Conservation (phyloP, 1,284 basidiomycete species). For the Apiotrichum veenhuisii region DNA sequence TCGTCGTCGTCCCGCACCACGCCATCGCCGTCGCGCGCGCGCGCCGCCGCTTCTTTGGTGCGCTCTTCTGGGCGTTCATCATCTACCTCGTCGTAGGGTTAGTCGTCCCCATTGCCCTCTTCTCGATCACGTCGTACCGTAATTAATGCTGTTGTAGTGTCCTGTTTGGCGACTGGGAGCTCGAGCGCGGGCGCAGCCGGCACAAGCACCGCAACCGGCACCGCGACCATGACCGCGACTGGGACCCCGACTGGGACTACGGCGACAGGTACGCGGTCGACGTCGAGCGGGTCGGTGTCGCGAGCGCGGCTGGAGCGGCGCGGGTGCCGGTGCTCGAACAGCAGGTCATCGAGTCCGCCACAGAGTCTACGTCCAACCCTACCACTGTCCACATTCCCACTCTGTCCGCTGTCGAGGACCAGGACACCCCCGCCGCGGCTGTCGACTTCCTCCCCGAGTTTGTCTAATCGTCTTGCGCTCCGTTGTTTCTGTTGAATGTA, state of each 20-base stretch:
- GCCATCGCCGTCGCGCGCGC: slow-evolving; percentile 33
- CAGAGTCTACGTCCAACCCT: no score
- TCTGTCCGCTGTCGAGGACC: not conserved
- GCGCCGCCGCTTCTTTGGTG: slow-evolving; percentile 40
- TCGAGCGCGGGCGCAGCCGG: not conserved
- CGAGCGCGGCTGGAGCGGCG: no score
- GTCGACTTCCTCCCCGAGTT: not conserved
- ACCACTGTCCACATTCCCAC: no score
- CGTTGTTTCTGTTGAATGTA: not conserved
- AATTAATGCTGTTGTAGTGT: not conserved
- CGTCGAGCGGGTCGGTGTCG: not conserved
- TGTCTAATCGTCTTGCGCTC: not conserved
- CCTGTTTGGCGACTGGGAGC: not conserved
- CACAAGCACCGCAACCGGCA: not conserved
- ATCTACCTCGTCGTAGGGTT: slow-evolving; percentile 44
- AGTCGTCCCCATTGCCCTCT: slow-evolving; percentile 17
- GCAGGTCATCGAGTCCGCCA: no score
- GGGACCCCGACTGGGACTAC: no score
- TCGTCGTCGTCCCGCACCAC: slow-evolving; percentile 1
- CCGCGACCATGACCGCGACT: not conserved
- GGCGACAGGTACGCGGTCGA: not conserved
- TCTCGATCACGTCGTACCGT: not conserved
- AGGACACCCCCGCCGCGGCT: not conserved
- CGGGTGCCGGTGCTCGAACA: no score
- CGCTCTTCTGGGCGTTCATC: slow-evolving; percentile 43